These are phyloP conservation scores for Thelephora ganbajun DNA, from an alignment of 768 basidiomycete species.

Conservation along the genomic window DNA sequence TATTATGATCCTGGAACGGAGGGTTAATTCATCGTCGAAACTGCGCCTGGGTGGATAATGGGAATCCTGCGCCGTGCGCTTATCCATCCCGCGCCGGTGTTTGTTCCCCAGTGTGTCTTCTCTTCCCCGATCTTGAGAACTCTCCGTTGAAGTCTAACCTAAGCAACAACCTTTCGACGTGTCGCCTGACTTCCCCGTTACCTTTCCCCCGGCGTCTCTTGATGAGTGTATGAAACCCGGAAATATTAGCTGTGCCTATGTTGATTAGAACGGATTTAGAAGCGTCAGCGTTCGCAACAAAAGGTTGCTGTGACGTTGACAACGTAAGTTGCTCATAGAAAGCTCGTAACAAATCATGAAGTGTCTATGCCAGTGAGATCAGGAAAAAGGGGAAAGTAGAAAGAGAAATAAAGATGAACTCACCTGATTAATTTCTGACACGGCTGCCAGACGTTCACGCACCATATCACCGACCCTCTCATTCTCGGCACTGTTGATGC, in stretches of 20 bases:
- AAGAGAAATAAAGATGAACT: not conserved
- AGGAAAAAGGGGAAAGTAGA: not conserved
- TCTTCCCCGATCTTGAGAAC: constrained; percentile 37
- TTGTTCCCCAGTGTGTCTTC: too few relatives aligned
- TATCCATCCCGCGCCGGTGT: too few relatives aligned
- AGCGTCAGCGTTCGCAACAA: constrained; percentile 44
- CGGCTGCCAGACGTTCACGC: constrained; percentile 48
- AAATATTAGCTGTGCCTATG: constrained; percentile 33
- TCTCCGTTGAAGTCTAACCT: constrained; percentile 77
- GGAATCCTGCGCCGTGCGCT: too few relatives aligned
- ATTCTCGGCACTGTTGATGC: constrained; percentile 29
- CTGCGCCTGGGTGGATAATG: too few relatives aligned
- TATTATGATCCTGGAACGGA: too few relatives aligned
- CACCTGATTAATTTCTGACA: constrained; percentile 73
- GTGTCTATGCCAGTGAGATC: constrained; percentile 29
- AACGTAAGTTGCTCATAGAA: constrained; percentile 74
- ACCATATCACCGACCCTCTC: constrained; percentile 62
- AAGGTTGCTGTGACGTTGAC: constrained; percentile 65
- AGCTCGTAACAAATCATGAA: constrained; percentile 50
- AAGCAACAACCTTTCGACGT: constrained; percentile 70
- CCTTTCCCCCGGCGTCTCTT: constrained; percentile 36
- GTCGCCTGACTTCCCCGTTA: constrained; percentile 58
- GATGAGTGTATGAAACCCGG: constrained; percentile 32
- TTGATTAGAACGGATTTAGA: constrained; percentile 61
- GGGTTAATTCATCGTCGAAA: too few relatives aligned